Percentiles rank a stretch among this genome's conserved stretches.
Conservation (phyloP, 2,329 filamentous ascomycete species). For the Clonostachys solani region DNA sequence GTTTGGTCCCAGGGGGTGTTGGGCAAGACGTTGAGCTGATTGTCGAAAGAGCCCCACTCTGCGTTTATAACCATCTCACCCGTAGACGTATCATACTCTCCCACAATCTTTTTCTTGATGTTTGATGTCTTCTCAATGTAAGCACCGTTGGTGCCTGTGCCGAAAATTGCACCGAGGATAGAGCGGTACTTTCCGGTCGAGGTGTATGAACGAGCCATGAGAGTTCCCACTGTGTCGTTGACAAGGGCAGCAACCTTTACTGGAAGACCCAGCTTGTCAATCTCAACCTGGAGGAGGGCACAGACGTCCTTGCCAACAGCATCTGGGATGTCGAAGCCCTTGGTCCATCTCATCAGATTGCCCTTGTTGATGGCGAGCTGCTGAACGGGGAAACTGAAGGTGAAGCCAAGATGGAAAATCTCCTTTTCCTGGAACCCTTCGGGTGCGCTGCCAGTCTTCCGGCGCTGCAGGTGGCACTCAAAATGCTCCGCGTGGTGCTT, state of each 20-base stretch:
- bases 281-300: constrained; percentile 80
- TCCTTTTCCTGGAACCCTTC: constrained; percentile 65
- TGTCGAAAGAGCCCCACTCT: constrained; percentile 98
- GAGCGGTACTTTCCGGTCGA: constrained; percentile 83
- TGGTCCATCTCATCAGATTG: constrained; percentile 93
- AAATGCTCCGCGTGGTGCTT: constrained; percentile 88
- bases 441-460: constrained; percentile 54
- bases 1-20: constrained; percentile 77
- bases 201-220: constrained; percentile 96
- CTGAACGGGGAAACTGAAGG: constrained; percentile 94
- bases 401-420: constrained; percentile 94
- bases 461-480: constrained; percentile 61
- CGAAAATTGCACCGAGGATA: constrained; percentile 93
- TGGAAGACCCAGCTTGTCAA: constrained; percentile 80
- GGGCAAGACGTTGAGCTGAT: constrained; percentile 82
- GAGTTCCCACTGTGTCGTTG: constrained; percentile 95
- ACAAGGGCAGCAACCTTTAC: constrained; percentile 94
- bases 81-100: constrained; percentile 72
- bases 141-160: constrained; percentile 94
- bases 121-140: constrained; percentile 90
- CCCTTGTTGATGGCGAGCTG: constrained; percentile 95
- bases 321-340: constrained; percentile 96
- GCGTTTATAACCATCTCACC: constrained; percentile 98
- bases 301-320: constrained; percentile 94
- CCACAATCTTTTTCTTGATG: constrained; percentile 71